A percentile compares a stretch with the other conserved stretches of the same genome.
phyloP scores from a whole-genome alignment of 2,329 filamentous ascomycete species.

The Pseudogymnoascus pannorum region DNA sequence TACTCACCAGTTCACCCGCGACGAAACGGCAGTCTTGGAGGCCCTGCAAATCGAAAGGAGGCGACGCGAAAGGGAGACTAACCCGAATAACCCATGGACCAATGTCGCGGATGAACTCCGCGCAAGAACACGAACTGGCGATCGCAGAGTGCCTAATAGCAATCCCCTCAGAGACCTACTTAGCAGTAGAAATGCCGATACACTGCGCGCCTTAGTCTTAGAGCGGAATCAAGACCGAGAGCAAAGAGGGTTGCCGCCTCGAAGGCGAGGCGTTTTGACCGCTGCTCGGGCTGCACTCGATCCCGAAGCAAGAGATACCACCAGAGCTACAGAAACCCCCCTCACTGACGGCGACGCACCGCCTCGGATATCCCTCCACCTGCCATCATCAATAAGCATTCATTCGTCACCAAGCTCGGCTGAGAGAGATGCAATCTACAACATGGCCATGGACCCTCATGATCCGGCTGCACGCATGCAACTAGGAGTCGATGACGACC shows the following conservation, averaged over 20 bases:
- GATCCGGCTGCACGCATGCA: slow-evolving; percentile 22
- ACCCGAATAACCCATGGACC: slow-evolving; percentile 7
- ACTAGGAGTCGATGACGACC: slow-evolving; percentile 24
- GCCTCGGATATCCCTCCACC: slow-evolving; percentile 11
- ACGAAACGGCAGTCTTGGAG: slow-evolving; percentile 50
- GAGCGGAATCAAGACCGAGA: slow-evolving; percentile 30
- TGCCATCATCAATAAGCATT: slow-evolving; percentile 22
- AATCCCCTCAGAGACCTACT: slow-evolving; percentile 26
- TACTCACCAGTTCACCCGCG: slow-evolving; percentile 34
- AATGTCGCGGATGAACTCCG: slow-evolving; percentile 14
- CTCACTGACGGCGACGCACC: slow-evolving; percentile 9
- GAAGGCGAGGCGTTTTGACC: slow-evolving; percentile 22
- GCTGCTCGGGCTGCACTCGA: slow-evolving; percentile 1
- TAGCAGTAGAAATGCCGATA: slow-evolving; percentile 24
- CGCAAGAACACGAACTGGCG: slow-evolving; percentile 14
- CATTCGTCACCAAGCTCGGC: slow-evolving; percentile 29
- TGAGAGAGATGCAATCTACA: slow-evolving; percentile 38
- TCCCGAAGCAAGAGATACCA: slow-evolving; percentile 21
- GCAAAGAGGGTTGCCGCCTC: slow-evolving; percentile 21
- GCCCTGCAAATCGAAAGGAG: slow-evolving; percentile 48
- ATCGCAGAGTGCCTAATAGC: slow-evolving; percentile 20
- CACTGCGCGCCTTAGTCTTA: slow-evolving; percentile 28
- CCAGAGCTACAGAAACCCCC: slow-evolving; percentile 10
- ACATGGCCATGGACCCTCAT: slow-evolving; percentile 24
- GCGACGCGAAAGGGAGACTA: slow-evolving; percentile 29